Evolutionary conservation across 2,329 filamentous ascomycete genomes (phyloP).

Genomic region (Colletotrichum sp.): DNA sequence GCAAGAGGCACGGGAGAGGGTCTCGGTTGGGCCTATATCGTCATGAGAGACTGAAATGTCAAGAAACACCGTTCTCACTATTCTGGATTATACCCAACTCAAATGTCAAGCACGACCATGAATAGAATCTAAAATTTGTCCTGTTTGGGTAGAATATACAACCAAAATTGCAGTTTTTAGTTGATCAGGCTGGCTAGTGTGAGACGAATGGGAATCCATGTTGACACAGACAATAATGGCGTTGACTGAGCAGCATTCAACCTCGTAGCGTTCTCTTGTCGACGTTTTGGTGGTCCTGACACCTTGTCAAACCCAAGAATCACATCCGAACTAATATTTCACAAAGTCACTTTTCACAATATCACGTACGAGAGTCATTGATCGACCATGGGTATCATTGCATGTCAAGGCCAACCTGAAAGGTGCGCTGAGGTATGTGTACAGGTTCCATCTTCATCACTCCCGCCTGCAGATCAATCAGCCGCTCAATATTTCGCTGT

Average conservation of each 20-base stretch:
- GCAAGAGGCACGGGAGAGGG: conserved; percentile 50
- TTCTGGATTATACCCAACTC: background rate
- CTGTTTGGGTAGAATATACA: background rate
- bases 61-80: background rate
- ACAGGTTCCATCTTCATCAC: background rate
- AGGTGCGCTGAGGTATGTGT: background rate
- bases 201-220: background rate
- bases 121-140: background rate
- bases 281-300: background rate
- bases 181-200: background rate
- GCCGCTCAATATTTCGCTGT: conserved; percentile 7
- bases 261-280: background rate
- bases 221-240: background rate
- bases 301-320: background rate
- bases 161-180: background rate
- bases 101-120: background rate
- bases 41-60: background rate
- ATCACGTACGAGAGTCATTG: background rate
- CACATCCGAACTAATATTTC: background rate
- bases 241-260: background rate
- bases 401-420: conserved; percentile 22
- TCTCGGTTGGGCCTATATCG: conserved; percentile 60
- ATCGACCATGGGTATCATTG: conserved; percentile 25
- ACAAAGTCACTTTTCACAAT: background rate
- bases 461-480: conserved; percentile 1